Evolutionary conservation across 192 early-diverging fungal genomes (phyloP), one percentile per base, ranked within the genome.

Genomic region (Coemansia sp.): DNA sequence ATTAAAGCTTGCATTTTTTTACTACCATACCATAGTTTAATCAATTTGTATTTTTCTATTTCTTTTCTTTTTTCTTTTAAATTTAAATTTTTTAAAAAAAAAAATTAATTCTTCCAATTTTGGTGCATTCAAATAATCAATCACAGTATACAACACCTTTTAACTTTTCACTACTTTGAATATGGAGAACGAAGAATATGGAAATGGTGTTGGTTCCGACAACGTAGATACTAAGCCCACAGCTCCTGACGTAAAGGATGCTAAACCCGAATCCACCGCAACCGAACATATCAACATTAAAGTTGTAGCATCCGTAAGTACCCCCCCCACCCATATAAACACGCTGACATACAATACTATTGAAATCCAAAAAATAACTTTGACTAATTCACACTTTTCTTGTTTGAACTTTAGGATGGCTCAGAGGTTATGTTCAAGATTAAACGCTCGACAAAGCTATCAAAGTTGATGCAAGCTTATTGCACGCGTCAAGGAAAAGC

Each of bases 381-480:
- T n/a, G n/a, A n/a, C n/a, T n/a, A n/a, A n/a, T 2, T 29, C 9
- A 18, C 4, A 15, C 5, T 19, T 2, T 20, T 24, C 26, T 9
- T 50, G 26, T 17, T 4, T 15, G 25, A 27, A 23, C 55, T 37
- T 32, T 67, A 64, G 91, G 93, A 83, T 64, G 80, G 73, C 53
- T 83, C 81, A 40, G 88, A 90, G 58, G 83, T 90, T 11, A 85
- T 87, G 71, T 98, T 98, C 79, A 98, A 95, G 78, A 98, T 98
- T 72, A 98, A 96, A 75, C 83, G 87, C 27, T 78, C 83, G 9
- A 96, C 95, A 23, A 90, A 85, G 50, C 81, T 98, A 19, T 83
- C 85, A 44, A 94, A 95, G 55, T 72, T 98, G 44, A 94, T 98
- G 91, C 89, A 93, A 43, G 92, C 95, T 8, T 98, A 94, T 55